Percentiles rank a stretch among this genome's conserved stretches.
Conservation (phyloP, 306 rosid genomes). For the Prunus campanulata region DNA sequence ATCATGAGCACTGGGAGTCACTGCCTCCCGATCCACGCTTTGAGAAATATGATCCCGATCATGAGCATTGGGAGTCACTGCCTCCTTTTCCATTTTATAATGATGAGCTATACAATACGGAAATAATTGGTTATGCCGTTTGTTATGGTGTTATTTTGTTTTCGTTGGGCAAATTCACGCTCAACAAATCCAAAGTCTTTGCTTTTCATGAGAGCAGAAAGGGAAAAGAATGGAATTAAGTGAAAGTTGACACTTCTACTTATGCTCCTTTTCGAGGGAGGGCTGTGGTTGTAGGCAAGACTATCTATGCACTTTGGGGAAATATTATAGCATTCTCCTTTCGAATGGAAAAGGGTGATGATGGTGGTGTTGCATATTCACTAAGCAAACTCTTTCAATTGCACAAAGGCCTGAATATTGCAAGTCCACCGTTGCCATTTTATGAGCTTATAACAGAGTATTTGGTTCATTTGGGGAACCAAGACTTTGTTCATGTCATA, state of each 20-base stretch:
- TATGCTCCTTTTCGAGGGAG: neutral
- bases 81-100: neutral
- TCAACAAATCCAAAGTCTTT: neutral
- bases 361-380: neutral
- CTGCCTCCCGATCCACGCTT: neutral
- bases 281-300: neutral
- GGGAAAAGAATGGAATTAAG: neutral
- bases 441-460: neutral
- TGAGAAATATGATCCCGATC: too few relatives aligned
- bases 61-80: too few relatives aligned
- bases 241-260: neutral
- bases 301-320: neutral
- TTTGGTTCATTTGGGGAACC: neutral
- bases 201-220: neutral
- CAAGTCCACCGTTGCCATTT: too few relatives aligned
- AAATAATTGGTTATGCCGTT: neutral
- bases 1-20: neutral
- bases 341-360: neutral
- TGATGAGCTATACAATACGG: neutral
- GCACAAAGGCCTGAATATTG: neutral
- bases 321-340: neutral
- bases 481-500: neutral
- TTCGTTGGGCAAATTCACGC: neutral
- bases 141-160: neutral
- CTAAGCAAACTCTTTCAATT: neutral